Evolutionary conservation across 2,329 filamentous ascomycete genomes (phyloP).

Genomic region (Diplodia sapinea): DNA sequence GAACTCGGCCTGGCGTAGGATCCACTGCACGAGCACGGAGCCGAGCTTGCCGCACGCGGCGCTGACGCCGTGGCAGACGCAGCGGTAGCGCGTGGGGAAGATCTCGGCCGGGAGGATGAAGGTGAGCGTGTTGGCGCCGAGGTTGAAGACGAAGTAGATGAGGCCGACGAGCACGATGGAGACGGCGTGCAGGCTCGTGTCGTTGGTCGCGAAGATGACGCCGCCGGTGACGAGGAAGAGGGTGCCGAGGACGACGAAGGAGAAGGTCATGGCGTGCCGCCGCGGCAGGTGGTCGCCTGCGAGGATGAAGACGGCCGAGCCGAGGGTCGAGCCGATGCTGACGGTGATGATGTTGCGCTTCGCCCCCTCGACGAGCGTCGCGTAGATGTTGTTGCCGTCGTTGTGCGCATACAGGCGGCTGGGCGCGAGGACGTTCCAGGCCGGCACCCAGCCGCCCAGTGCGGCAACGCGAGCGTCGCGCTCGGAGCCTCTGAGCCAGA

Average conservation of each 20-base stretch:
- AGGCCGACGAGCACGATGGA: slow-evolving; percentile 44
- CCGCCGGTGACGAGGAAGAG: slow-evolving; percentile 45
- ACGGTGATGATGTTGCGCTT: slow-evolving; percentile 45
- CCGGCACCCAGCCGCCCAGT: neutral
- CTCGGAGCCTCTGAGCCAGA: slow-evolving; percentile 39
- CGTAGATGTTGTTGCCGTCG: slow-evolving; percentile 37
- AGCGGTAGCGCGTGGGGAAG: slow-evolving; percentile 62
- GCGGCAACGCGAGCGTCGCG: neutral
- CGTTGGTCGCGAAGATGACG: slow-evolving; percentile 41
- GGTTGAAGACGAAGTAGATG: slow-evolving; percentile 45
- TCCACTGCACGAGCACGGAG: slow-evolving; percentile 53
- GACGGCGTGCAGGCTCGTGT: slow-evolving; percentile 36
- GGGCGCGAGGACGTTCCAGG: slow-evolving; percentile 23
- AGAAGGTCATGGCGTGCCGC: slow-evolving; percentile 44
- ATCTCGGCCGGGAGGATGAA: slow-evolving; percentile 60
- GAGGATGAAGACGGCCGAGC: slow-evolving; percentile 43
- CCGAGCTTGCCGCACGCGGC: slow-evolving; percentile 62
- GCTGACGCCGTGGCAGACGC: slow-evolving; percentile 60
- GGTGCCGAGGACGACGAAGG: slow-evolving; percentile 41
- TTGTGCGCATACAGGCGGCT: neutral
- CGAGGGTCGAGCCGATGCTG: slow-evolving; percentile 42
- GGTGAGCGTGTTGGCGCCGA: slow-evolving; percentile 46
- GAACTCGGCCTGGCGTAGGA: slow-evolving; percentile 38
- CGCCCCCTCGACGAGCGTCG: slow-evolving; percentile 39
- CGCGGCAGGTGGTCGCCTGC: slow-evolving; percentile 44